These are phyloP conservation scores for Boletus pseudo-olivaceus DNA, from an alignment of 768 basidiomycete species.

Conservation along the genomic window DNA sequence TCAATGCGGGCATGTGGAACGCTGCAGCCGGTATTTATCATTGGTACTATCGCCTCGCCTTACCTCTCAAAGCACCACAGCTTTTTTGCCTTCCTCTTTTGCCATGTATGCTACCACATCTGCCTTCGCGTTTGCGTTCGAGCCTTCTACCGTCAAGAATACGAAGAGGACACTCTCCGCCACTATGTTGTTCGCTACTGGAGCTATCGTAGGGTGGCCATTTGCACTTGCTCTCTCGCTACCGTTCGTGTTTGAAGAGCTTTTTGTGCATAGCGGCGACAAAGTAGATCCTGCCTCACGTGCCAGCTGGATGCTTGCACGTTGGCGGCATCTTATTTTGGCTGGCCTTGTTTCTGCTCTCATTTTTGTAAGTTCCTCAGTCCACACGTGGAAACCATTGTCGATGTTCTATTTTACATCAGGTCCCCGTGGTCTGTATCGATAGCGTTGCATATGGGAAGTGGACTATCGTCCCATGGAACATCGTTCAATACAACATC, in stretches of 20 bases:
- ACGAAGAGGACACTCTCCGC: conserved; percentile 57
- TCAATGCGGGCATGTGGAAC: conserved; percentile 94
- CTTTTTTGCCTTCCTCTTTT: conserved; percentile 93
- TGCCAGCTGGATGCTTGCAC: conserved; percentile 53
- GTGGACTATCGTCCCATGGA: conserved; percentile 80
- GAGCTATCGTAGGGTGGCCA: conserved; percentile 94
- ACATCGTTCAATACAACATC: conserved; percentile 91
- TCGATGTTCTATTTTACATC: conserved; percentile 1
- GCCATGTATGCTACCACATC: conserved; percentile 86
- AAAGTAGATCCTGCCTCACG: conserved; percentile 44
- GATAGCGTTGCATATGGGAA: conserved; percentile 88
- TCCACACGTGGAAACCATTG: neutral
- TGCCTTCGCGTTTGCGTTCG: conserved; percentile 68
- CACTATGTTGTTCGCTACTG: conserved; percentile 70
- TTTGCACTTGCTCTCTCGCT: conserved; percentile 85
- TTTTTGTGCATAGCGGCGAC: conserved; percentile 76
- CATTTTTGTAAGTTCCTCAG: conserved; percentile 50
- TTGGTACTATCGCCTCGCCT: neutral
- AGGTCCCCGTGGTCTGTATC: conserved; percentile 82
- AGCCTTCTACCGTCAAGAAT: conserved; percentile 53
- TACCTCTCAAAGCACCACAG: conserved; percentile 38
- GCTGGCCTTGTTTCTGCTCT: conserved; percentile 55
- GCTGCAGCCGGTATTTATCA: conserved; percentile 64
- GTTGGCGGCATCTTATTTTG: conserved; percentile 55
- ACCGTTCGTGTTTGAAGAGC: conserved; percentile 88